Base-by-base conservation (phyloP, 2,329 filamentous ascomycete species). In the Aspergillus sp. region DNA sequence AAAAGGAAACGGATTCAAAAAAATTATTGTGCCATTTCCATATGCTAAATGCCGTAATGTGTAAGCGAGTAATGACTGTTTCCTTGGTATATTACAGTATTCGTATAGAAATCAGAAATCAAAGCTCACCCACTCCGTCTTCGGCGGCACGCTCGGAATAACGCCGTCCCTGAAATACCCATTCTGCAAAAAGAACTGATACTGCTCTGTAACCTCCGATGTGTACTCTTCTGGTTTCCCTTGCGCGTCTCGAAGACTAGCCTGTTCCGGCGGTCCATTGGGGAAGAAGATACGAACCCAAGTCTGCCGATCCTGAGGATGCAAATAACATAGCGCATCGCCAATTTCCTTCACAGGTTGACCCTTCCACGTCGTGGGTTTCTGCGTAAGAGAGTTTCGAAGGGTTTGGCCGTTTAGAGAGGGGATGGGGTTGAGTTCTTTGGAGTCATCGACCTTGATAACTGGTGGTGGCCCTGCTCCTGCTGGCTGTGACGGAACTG, bases 111-210 rank as follows among this genome's bases (percentile, higher is more conserved):
- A n/a, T 30, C 66, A 90, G 59, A 91, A 83, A 61, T 88, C 81
- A 79, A 85, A 91, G 23, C 72, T 68, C 55, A 82, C 83, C 75
- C 83, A 91, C 60, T 91, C 88, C 52, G 82, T 76, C 67, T 83
- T 84, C 0, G 90, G 90, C 17, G 90, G 88, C 41, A 89, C 71
- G 57, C 85, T 77, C 0, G 90, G 90, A 71, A 95, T 85, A 5
- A 83, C 59, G 0, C 84, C 85, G 32, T 82, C 81, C 38, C 79
- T 75, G 65, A 95, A 95, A 27, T 65, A 68, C 0, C 88, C 88
- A 17, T 79, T 80, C 53, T 81, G 74, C 41, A 77, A 72, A 62
- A 90, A 83, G 41, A 77, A 74, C 49, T 74, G 72, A 70, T 90
- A 95, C 41, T 81, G 77, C 33, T 74, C 74, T 60, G 80, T 80